Percentiles rank a stretch among this genome's conserved stretches.
phyloP scores from a whole-genome alignment of 495 filamentous ascomycete species.

The Terfezia claveryi region DNA sequence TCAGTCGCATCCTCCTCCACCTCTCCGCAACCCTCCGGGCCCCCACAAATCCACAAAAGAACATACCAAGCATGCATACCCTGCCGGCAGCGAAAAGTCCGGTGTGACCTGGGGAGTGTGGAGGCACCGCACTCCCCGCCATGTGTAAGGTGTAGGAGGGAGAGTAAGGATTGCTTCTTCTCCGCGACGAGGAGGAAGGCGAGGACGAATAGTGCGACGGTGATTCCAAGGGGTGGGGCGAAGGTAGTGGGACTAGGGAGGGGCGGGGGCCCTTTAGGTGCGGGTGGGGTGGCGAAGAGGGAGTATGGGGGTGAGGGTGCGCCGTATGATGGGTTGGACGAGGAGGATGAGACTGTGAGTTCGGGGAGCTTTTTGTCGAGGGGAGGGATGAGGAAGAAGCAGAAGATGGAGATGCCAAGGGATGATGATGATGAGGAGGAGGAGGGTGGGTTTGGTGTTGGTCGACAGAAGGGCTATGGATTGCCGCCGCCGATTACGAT shows the following conservation, averaged over 20 bases:
- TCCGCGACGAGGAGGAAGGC: conserved; percentile 86
- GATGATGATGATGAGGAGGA: background rate
- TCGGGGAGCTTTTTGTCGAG: background rate
- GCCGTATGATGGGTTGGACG: background rate
- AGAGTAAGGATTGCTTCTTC: conserved; percentile 72
- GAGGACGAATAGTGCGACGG: conserved; percentile 42
- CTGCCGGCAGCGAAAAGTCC: conserved; percentile 74
- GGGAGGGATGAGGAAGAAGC: background rate
- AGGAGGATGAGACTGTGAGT: background rate
- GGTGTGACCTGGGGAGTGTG: conserved; percentile 82
- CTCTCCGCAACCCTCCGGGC: background rate
- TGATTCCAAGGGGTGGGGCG: background rate
- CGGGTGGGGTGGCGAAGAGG: conserved; percentile 22
- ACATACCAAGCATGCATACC: conserved; percentile 63
- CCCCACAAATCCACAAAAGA: conserved; percentile 11
- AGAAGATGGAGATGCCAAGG: background rate
- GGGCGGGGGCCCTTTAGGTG: conserved; percentile 31
- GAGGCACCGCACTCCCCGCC: conserved; percentile 87
- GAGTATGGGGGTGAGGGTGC: conserved; percentile 7
- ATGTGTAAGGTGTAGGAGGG: conserved; percentile 78
- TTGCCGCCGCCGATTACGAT: background rate
- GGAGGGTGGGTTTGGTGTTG: background rate
- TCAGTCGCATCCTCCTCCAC: conserved; percentile 10
- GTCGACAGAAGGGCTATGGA: too few relatives aligned
- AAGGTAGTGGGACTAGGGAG: conserved; percentile 20